Percentiles rank a stretch among this genome's conserved stretches.
phyloP scores from a whole-genome alignment of 306 rosid species.

The Trifolium dubium region DNA sequence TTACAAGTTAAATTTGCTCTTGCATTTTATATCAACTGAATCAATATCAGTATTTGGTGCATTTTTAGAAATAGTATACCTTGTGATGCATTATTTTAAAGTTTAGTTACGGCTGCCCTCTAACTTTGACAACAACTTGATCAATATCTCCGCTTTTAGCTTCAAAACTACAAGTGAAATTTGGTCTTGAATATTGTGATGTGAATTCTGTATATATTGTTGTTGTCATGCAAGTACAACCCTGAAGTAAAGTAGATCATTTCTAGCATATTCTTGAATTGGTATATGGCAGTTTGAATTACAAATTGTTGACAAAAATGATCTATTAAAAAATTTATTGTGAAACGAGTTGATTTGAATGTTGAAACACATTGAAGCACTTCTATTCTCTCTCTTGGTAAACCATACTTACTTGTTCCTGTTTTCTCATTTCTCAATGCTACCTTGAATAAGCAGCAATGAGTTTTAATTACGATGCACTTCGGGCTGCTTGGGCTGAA shows the following conservation, averaged over 20 bases:
- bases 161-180: too few relatives aligned
- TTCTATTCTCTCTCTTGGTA: slow-evolving; percentile 6
- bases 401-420: slow-evolving; percentile 14
- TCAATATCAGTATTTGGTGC: background rate
- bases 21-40: too few relatives aligned
- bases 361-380: background rate
- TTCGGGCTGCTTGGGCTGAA: too few relatives aligned
- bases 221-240: background rate
- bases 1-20: too few relatives aligned
- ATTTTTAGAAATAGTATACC: background rate
- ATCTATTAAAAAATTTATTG: background rate
- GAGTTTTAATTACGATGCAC: too few relatives aligned
- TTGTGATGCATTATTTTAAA: background rate
- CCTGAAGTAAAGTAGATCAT: background rate
- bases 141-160: too few relatives aligned
- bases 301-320: slow-evolving; percentile 2
- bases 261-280: slow-evolving; percentile 1
- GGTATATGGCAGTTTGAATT: background rate
- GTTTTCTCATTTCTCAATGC: background rate
- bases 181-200: too few relatives aligned
- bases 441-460: too few relatives aligned
- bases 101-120: too few relatives aligned
- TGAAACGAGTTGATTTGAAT: slow-evolving; percentile 15
- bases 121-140: too few relatives aligned
- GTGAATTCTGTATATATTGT: slow-evolving; percentile 2